phyloP scores from a whole-genome alignment of 73 alveolate species.

The Symbiodinium pilosum region DNA sequence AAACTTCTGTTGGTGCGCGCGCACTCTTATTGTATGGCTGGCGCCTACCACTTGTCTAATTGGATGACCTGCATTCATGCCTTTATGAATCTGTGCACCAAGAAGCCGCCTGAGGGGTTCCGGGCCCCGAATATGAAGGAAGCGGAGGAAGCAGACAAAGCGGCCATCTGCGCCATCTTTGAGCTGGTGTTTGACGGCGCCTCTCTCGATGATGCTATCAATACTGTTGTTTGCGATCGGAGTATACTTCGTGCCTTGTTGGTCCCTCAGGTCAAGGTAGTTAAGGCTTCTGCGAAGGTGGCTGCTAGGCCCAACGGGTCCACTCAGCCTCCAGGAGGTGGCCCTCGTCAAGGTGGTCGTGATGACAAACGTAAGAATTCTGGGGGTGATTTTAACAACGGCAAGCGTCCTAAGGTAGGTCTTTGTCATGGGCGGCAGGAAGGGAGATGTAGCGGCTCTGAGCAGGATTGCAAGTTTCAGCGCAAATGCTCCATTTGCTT shows the following conservation, averaged over 20 bases:
- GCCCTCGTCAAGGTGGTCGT: not conserved
- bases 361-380: not conserved
- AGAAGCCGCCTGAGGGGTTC: not conserved
- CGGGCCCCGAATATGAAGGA: not conserved
- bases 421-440: not conserved
- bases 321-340: not conserved
- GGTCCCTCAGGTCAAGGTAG: not conserved
- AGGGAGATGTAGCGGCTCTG: not conserved
- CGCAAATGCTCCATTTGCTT: not conserved
- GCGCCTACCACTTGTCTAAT: not conserved
- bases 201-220: not conserved
- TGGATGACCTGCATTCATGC: not conserved
- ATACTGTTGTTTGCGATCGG: not conserved
- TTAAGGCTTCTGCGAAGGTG: not conserved
- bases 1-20: not conserved
- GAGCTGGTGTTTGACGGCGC: not conserved
- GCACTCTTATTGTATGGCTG: conserved; percentile 18
- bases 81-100: not conserved
- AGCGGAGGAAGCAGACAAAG: conserved; percentile 6
- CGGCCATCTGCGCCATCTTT: not conserved
- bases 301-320: not conserved
- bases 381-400: not conserved
- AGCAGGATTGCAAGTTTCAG: not conserved
- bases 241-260: not conserved
- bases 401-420: not conserved